These are phyloP conservation scores for Neurospora crassa DNA, from an alignment of 2,329 filamentous ascomycete species.

Conservation along the genomic window DNA sequence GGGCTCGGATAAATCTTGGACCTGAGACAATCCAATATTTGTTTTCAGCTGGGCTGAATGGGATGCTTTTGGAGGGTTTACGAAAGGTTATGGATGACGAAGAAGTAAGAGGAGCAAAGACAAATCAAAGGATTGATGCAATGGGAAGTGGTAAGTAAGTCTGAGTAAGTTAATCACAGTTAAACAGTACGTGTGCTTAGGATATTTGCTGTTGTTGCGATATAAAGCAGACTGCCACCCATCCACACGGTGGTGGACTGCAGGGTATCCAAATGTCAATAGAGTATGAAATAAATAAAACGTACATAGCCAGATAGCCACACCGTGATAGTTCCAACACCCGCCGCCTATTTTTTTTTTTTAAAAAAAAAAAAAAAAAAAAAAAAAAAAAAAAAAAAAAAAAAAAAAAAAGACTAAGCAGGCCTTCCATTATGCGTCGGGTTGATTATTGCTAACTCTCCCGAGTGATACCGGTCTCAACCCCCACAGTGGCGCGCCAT, in stretches of 20 bases:
- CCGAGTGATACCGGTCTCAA: background rate
- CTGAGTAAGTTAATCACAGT: background rate
- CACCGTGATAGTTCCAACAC: background rate
- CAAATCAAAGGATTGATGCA: background rate
- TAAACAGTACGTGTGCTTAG: background rate
- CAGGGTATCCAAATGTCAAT: background rate
- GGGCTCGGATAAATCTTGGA: background rate
- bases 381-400: too few relatives aligned
- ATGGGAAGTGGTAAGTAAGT: background rate
- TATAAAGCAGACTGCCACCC: background rate
- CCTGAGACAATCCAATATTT: background rate
- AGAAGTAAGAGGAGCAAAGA: background rate
- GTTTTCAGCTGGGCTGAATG: background rate
- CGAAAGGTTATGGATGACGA: too few relatives aligned
- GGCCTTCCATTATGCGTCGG: background rate
- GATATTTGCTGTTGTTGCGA: background rate
- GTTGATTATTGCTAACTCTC: background rate
- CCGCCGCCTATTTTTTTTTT: too few relatives aligned
- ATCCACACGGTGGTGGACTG: background rate
- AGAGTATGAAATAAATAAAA: background rate
- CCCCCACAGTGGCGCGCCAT: slow-evolving; percentile 5
- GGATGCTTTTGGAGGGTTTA: too few relatives aligned
- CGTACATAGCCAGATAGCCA: background rate
- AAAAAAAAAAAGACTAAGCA: background rate
- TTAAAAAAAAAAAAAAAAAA: too few relatives aligned